phyloP scores from a whole-genome alignment of 176 grass and related monocot species.

The Leersia perrieri region DNA sequence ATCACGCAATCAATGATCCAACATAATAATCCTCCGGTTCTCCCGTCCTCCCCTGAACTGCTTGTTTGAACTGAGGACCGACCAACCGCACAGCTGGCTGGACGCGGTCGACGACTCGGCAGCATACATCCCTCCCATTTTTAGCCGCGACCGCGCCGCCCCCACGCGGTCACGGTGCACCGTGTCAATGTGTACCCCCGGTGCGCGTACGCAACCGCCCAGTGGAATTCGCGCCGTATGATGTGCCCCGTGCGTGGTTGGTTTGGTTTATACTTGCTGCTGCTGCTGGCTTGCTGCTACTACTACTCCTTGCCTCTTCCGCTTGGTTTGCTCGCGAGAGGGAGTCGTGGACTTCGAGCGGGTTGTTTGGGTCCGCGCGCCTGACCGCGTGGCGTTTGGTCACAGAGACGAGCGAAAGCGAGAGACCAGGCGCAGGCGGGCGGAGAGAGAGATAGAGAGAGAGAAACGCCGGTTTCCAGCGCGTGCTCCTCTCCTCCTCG shows the following conservation, averaged over 20 bases:
- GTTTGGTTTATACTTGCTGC: neutral
- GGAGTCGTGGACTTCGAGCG: neutral
- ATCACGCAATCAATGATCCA: neutral
- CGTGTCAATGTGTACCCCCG: neutral
- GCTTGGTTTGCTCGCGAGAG: neutral
- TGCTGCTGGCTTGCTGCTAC: too few species aligned
- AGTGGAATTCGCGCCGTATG: neutral
- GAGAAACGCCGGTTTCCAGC: neutral
- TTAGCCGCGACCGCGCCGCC: too few species aligned
- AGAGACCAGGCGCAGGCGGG: slow-evolving; percentile 3
- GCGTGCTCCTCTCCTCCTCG: neutral
- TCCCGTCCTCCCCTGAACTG: neutral
- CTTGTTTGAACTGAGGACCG: neutral
- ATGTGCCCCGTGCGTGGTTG: neutral
- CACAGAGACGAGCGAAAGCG: slow-evolving; percentile 26
- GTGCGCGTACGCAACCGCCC: neutral
- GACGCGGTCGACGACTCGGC: neutral
- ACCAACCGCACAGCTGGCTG: neutral
- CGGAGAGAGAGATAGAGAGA: neutral
- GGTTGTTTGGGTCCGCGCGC: neutral
- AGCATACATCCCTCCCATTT: neutral
- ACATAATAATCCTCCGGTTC: neutral
- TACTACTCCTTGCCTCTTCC: too few species aligned
- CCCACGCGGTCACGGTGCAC: neutral
- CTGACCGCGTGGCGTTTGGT: slow-evolving; percentile 5